Percentiles rank a stretch among this genome's conserved stretches.
Conservation (phyloP, 176 grass and related monocot genomes). For the Thalia dealbata region DNA sequence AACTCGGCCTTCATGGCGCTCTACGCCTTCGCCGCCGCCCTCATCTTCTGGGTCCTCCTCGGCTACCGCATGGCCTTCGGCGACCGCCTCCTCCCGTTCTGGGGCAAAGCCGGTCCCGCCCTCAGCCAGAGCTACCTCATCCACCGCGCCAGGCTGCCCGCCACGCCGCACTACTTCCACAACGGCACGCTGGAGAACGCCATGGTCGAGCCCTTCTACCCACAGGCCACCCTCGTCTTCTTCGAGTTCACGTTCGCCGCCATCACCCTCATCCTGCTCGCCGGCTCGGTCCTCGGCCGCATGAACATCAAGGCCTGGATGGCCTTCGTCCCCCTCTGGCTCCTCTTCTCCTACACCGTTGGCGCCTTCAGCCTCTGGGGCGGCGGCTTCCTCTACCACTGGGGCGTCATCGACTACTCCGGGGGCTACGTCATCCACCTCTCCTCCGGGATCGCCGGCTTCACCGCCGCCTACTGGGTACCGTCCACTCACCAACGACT, state of each 20-base stretch:
- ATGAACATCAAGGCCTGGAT: slow-evolving; percentile 98
- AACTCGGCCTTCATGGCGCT: slow-evolving; percentile 17
- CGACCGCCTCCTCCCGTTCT: slow-evolving; percentile 11
- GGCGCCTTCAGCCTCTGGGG: slow-evolving; percentile 87
- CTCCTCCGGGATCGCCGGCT: slow-evolving; percentile 66
- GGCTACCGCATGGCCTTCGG: slow-evolving; percentile 20
- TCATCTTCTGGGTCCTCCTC: slow-evolving; percentile 6
- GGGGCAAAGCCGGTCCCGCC: slow-evolving; percentile 12
- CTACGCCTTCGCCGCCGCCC: slow-evolving; percentile 8
- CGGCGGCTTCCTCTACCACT: slow-evolving; percentile 85
- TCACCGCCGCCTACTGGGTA: slow-evolving; percentile 90
- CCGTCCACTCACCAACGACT: not conserved
- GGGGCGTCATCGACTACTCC: slow-evolving; percentile 94
- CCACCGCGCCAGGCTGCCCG: not conserved
- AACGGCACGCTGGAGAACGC: slow-evolving; percentile 9
- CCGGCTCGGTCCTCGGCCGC: slow-evolving; percentile 56
- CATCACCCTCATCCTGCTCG: slow-evolving; percentile 71
- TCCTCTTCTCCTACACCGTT: slow-evolving; percentile 71
- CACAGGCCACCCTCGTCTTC: slow-evolving; percentile 8
- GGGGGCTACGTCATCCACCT: slow-evolving; percentile 93
- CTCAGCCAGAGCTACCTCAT: slow-evolving; percentile 14
- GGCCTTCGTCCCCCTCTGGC: slow-evolving; percentile 81
- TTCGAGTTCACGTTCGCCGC: slow-evolving; percentile 47
- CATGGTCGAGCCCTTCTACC: slow-evolving; percentile 11
- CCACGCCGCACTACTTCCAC: slow-evolving; percentile 1